Evolutionary conservation across 495 filamentous ascomycete species (phyloP), one percentile per base, ranked within the genome.

Genomic region (Aspergillus saccharolyticus): DNA sequence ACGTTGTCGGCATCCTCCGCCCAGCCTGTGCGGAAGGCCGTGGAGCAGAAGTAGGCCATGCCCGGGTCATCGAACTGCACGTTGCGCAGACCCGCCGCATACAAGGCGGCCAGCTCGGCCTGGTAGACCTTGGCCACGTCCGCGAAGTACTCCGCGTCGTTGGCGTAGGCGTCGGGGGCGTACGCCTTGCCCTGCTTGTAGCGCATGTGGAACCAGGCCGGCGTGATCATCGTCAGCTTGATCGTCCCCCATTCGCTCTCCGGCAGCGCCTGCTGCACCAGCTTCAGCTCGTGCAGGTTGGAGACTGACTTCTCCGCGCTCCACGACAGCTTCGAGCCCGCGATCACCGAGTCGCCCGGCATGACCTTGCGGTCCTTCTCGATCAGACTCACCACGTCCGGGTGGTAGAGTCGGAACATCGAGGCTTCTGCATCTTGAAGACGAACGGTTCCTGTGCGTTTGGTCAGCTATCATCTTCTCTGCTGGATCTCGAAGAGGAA

Each of bases 21-120:
- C 69, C 83, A 86, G 61, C 83, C 84, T 59, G 79, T 69, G 16
- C 83, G 72, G 82, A 88, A 85, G 57, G 77, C 73, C 28, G 80
- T 74, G 51, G 85, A 85, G 74, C 85, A 87, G 61, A 88, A 83
- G 66, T 86, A 65, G 4, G 85, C 84, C 42, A 88, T 74, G 60
- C 84, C 83, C 20, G 84, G 85, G 62, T 86, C 84, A 57, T 87
- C 84, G 42, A 85, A 75, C 74, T 87, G 84, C 30, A 84, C 82
- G 54, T 86, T 85, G 45, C 84, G 73, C 63, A 83, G 73, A 7
- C 84, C 84, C 4, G 83, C 83, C 45, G 75, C 73, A 65, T 87
- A 86, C 44, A 87, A 68, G 42, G 82, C 81, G 53, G 78, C 73
- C 39, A 86, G 66, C 70, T 86, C 84, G 24, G 73, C 75, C 66